Evolutionary conservation across 2,329 filamentous ascomycete genomes (phyloP).

Genomic region (Phaeoacremonium minimum): DNA sequence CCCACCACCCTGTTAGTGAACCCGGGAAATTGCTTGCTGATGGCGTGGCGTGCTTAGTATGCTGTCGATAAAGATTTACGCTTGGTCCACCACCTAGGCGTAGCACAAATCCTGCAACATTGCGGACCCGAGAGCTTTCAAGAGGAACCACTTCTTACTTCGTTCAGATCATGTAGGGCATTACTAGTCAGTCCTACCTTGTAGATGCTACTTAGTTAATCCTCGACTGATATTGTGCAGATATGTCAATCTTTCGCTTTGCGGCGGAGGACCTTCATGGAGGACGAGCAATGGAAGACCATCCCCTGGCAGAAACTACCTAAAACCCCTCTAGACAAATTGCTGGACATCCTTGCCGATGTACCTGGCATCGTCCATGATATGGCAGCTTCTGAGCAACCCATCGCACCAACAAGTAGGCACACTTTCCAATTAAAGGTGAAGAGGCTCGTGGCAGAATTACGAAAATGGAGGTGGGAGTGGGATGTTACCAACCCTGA

Average conservation of each 20-base stretch:
- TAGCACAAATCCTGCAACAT: constrained; percentile 17
- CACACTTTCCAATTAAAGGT: constrained; percentile 4
- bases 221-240: constrained; percentile 1
- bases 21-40: too few species aligned
- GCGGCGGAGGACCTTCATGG: constrained; percentile 14
- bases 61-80: constrained; percentile 17
- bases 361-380: constrained; percentile 15
- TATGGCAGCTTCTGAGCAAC: constrained; percentile 9
- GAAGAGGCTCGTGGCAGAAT: neutral
- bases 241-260: constrained; percentile 17
- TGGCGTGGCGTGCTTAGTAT: constrained; percentile 10
- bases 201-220: neutral
- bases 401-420: constrained; percentile 5
- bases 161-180: constrained; percentile 18
- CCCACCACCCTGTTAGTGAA: too few species aligned
- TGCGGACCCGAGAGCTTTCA: constrained; percentile 19
- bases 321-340: constrained; percentile 12
- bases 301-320: constrained; percentile 14
- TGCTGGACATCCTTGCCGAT: constrained; percentile 15
- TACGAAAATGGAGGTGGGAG: constrained; percentile 5
- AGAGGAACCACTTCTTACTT: constrained; percentile 13
- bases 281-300: constrained; percentile 14
- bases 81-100: constrained; percentile 18
- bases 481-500: constrained; percentile 3
- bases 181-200: constrained; percentile 10